Base-by-base conservation (phyloP, 352 stramenopile genomes). In the Phytophthora hybrid region DNA sequence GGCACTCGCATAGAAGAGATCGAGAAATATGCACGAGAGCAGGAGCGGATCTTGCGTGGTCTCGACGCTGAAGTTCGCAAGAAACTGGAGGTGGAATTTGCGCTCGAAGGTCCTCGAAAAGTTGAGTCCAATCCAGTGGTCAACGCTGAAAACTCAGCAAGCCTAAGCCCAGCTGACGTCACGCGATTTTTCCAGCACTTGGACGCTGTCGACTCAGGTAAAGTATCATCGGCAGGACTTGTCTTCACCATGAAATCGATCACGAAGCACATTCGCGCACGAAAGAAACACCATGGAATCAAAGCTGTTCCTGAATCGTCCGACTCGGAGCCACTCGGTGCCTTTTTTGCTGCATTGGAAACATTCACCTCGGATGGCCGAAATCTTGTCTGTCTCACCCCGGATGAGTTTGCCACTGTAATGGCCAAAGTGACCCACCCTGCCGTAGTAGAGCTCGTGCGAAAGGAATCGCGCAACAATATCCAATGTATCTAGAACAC, bases 401-500 rank as follows among this genome's bases (percentile, higher is more conserved):
- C 70, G 6, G 79, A 79, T 18, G 77, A 90, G 52, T 83, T 87
- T 47, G 39, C 53, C 5, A 21, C 19, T 1, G 73, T 92, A 16
- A 77, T 92, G 71, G 44, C 69, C 31, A 76, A 70, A 41, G 66
- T 88, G 44, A 75, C 47, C 0, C 76, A 90, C 37, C 66, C 73
- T 2, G 52, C 59, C 1, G 66, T 91, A 31, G 65, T 85, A 23
- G 74, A 86, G 11, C 59, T 92, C 6, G 71, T 89, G 14, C 81
- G 81, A n/a, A 88, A 89, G 70, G 74, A 85, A 41, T 74, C 66
- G 1, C 79, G 64, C 18, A 83, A 88, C 62, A 69, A 89, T 13
- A 81, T 93, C 47, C 79, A 91, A 59, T 89, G 81, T 72, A 85
- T 93, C 56, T 90, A 80, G 75, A 14, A 37, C 47, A 26, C 16